Base-by-base conservation (phyloP, 768 basidiomycete genomes). In the Cubamyces lactineus region DNA sequence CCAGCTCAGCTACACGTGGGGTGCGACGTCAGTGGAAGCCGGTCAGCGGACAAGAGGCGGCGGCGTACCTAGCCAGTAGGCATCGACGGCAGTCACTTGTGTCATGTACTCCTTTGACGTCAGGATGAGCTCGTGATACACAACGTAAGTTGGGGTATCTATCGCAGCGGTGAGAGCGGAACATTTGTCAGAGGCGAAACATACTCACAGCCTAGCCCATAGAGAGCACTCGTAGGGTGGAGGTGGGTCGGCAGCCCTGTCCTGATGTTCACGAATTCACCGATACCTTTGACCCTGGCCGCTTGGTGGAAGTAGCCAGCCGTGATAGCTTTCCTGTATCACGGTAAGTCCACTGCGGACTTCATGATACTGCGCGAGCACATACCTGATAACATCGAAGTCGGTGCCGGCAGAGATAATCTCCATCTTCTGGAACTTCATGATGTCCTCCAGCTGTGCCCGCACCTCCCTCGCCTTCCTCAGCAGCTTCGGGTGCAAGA, bases 231-330 rank as follows among this genome's bases (percentile, higher is more conserved):
- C 0, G 97, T 98, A 0, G 97, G 96, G 72, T 99, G 97, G 34
- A 98, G 78, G 72, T 98, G 94, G 38, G 95, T 97, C 5, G 97
- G 96, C 30, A 98, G 78, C 57, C 92, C 97, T 24, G 96, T 94
- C 48, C 97, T 86, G 66, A 96, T 91, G 74, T 99, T 98, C 67
- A 97, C 93, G 76, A 97, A 99, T 76, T 99, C 97, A 62, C 96
- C 96, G 65, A 98, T 98, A 72, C 97, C 97, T 79, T 99, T 99
- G 40, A 96, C 96, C 65, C 95, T 80, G 17, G 96, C 96, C 0
- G 96, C 95, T 78, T 99, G 97, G 75, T 98, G 97, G 84, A 99
- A 99, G 76, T 98, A 99, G 30, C 96, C 96, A 28, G 96, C 91
- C 40, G 94, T 89, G 67, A 99, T 98, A 2, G 94, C 94, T 85